These are phyloP conservation scores for Cupressus sempervirens DNA, from an alignment of 75 land plant genomes.

Conservation along the genomic window DNA sequence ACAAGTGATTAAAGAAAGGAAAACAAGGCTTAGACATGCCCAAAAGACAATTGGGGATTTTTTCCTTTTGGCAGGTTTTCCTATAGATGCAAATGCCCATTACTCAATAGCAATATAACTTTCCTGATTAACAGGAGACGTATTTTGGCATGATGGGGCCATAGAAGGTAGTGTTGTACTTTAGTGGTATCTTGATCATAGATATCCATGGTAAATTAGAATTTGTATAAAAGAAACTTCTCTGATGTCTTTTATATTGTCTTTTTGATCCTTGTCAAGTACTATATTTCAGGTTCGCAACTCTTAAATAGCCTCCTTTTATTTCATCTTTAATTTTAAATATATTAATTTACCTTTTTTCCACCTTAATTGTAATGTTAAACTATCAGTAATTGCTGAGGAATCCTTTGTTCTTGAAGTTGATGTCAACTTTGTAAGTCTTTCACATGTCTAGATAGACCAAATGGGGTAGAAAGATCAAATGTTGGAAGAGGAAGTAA, in stretches of 20 bases:
- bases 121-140: slow-evolving; percentile 84
- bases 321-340: background rate
- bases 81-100: slow-evolving; percentile 92
- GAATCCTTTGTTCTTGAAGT: too few species aligned
- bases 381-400: too few species aligned
- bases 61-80: slow-evolving; percentile 95
- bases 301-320: background rate
- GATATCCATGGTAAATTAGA: background rate
- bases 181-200: slow-evolving; percentile 48
- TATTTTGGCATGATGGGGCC: slow-evolving; percentile 95
- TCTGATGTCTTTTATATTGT: background rate
- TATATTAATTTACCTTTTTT: background rate
- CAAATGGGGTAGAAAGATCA: too few species aligned
- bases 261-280: background rate
- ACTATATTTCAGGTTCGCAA: background rate
- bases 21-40: slow-evolving; percentile 82
- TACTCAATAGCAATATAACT: slow-evolving; percentile 89
- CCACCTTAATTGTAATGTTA: background rate
- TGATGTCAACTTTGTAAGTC: too few species aligned
- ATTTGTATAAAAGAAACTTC: background rate
- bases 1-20: slow-evolving; percentile 85
- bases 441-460: too few species aligned
- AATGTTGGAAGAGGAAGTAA: too few species aligned
- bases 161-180: slow-evolving; percentile 95
- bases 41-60: slow-evolving; percentile 97